Conservation (phyloP, 176 grass and related monocot species). For the maize (Zea mays) region Zm-B73-REFERENCE-NAM-5.0 NC_050096.1:283682001-283682500, state of each 20-base stretch:
- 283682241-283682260: neutral
- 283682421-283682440: neutral
- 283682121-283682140: slow-evolving; percentile 7
- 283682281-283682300: neutral
- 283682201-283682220: neutral
- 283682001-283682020: slow-evolving; percentile 17
- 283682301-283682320: neutral
- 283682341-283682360: no score
- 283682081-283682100: slow-evolving; percentile 97
- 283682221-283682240: neutral
- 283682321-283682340: neutral
- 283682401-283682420: no score
- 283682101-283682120: slow-evolving; percentile 53
- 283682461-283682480: neutral
- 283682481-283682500: neutral
- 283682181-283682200: neutral
- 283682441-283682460: neutral
- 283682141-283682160: neutral
- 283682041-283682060: slow-evolving; percentile 59
- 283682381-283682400: no score
- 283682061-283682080: slow-evolving; percentile 92
- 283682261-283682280: neutral
- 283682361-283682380: no score
- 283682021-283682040: slow-evolving; percentile 32
- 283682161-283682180: neutral